Percentiles rank a stretch among this genome's conserved stretches.
Conservation (phyloP, 164 flowering plant species). For the Magnolia officinalis region DNA sequence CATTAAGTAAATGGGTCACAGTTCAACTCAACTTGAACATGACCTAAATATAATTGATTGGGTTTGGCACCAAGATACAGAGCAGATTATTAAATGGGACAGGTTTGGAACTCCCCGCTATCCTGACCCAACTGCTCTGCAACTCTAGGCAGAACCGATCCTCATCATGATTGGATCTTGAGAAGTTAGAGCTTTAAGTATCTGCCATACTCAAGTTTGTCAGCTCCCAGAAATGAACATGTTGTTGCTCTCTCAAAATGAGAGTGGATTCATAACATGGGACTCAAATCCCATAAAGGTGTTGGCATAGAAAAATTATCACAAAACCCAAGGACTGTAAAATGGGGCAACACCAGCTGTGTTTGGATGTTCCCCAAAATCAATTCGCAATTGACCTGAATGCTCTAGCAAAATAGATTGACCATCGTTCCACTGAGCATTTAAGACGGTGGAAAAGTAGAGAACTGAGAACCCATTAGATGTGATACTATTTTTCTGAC, state of each 20-base stretch:
- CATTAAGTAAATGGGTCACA: too few species aligned
- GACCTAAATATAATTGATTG: too few species aligned
- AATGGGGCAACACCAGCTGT: neutral
- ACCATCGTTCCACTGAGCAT: neutral
- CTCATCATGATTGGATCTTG: neutral
- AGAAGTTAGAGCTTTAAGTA: neutral
- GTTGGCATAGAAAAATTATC: too few species aligned
- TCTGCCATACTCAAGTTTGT: neutral
- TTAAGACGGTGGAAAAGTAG: neutral
- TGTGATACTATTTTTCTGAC: neutral
- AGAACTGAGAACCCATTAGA: neutral
- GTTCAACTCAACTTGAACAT: too few species aligned
- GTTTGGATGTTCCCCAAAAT: neutral
- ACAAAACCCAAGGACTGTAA: too few species aligned
- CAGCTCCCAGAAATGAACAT: neutral
- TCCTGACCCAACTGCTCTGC: too few species aligned
- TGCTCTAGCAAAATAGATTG: neutral
- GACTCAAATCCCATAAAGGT: too few species aligned
- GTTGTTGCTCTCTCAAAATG: neutral
- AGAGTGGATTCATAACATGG: too few species aligned
- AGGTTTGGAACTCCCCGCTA: too few species aligned
- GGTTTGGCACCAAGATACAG: too few species aligned
- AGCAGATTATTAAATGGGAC: too few species aligned
- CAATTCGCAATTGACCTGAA: neutral
- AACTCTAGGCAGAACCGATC: neutral